Evolutionary conservation across 1,284 basidiomycete species (phyloP).

Genomic region (Tilletia indica): DNA sequence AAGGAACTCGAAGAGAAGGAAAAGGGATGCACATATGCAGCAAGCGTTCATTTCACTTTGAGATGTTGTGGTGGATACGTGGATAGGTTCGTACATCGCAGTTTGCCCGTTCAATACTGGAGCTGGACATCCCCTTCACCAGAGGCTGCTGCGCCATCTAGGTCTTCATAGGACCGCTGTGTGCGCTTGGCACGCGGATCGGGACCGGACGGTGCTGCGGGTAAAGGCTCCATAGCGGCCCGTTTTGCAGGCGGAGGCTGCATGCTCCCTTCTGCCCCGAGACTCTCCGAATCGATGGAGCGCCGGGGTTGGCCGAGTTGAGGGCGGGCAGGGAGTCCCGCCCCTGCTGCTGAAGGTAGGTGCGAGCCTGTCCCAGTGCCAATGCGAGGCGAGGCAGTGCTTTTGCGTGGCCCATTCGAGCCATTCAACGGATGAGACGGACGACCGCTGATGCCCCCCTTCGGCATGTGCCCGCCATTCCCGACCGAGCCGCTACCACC

Average conservation of each 20-base stretch:
- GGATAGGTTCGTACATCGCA: too few species aligned
- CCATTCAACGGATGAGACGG: background rate
- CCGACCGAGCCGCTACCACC: background rate
- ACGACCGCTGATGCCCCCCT: background rate
- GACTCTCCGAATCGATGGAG: slow-evolving; percentile 1
- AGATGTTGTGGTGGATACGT: too few species aligned
- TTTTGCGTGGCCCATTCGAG: background rate
- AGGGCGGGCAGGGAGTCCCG: slow-evolving; percentile 2
- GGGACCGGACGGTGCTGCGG: slow-evolving; percentile 3
- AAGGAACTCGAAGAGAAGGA: too few species aligned
- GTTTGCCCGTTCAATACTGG: slow-evolving; percentile 22
- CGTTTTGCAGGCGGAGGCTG: background rate
- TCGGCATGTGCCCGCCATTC: background rate
- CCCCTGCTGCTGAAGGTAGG: background rate
- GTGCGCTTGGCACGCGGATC: background rate
- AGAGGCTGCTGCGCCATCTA: slow-evolving; percentile 40
- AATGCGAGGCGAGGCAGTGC: background rate
- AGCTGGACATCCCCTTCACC: slow-evolving; percentile 26
- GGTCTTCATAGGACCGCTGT: slow-evolving; percentile 36
- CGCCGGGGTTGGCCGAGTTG: background rate
- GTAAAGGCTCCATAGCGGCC: background rate
- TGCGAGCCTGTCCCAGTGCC: background rate
- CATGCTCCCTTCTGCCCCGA: background rate
- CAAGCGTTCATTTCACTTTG: too few species aligned
- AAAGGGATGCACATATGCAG: too few species aligned